Evolutionary conservation across 345 rosid genomes (phyloP), one percentile per base, ranked within the genome.

Genomic region (Geranium brycei): DNA sequence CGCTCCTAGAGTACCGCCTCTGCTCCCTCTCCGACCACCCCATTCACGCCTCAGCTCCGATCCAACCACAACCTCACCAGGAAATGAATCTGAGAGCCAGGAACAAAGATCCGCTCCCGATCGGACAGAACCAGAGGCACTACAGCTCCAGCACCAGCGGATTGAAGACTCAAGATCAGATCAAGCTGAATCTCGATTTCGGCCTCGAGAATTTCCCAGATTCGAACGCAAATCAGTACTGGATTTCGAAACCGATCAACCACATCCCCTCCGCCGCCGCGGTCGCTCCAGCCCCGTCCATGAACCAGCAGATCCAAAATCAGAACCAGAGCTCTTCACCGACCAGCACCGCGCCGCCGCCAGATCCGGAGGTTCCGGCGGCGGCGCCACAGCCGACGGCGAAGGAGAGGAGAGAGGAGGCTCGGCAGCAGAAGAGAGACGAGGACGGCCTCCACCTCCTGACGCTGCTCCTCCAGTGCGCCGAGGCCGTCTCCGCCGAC

Each of bases 361-460:
- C 72, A 32, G 41, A 35, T 4, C 41, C 68, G 19, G 17, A 71
- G 5, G 2, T 79, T 4, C 62, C 77, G 0, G 38, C 75, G 2
- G 16, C 71, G 8, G 80, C 77, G 15, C 75, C 76, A 5, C 58
- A 31, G 56, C 72, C 68, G 0, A 47, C 53, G 56, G 72, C 68
- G 0, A 79, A 88, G 65, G 87, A 84, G 66, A 78, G 75, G 59
- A 93, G 81, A 60, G 97, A 93, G 72, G 97, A 90, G 81, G 64
- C 79, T 62, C 69, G 78, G 71, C 87, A 90, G 70, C 90, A 81
- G 73, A 82, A 88, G 69, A 80, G 86, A 70, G 96, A 93, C 69
- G 97, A 93, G 62, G 89, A 90, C 68, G 99, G 97, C 10, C 71
- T 93, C 31, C 97, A 90, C 69, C 87, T 93, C n/a, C 85, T 93